Evolutionary conservation across 768 basidiomycete genomes (phyloP).

Genomic region (Pluteus cervinus): DNA sequence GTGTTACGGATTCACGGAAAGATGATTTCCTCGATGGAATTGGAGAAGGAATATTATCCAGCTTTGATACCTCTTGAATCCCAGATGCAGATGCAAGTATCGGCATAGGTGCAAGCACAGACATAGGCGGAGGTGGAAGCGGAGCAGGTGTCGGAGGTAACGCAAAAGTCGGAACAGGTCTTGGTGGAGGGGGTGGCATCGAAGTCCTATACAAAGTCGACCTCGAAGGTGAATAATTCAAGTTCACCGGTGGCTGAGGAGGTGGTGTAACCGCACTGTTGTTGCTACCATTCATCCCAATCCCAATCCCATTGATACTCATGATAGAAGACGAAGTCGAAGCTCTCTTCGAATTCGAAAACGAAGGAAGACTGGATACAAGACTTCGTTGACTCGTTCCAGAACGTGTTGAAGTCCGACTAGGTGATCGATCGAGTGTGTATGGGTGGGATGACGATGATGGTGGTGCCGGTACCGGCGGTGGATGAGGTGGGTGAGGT

Average conservation of each 20-base stretch:
- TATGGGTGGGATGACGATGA: too few species aligned
- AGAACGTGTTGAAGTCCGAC: conserved; percentile 29
- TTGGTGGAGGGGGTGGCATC: conserved; percentile 69
- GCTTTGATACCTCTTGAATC: too few species aligned
- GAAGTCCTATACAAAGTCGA: conserved; percentile 50
- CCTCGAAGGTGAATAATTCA: conserved; percentile 15
- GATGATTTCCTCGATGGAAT: conserved; percentile 24
- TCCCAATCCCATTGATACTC: conserved; percentile 7
- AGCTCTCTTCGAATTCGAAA: conserved; percentile 50
- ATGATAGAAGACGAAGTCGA: conserved; percentile 41
- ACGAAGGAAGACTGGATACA: conserved; percentile 39
- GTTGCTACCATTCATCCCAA: conserved; percentile 10
- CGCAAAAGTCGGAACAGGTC: conserved; percentile 62
- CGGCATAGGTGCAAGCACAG: too few species aligned
- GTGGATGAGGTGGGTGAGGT: too few species aligned
- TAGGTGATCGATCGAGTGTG: conserved; percentile 26
- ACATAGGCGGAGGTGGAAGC: conserved; percentile 1
- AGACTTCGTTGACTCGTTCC: conserved; percentile 35
- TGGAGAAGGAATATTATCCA: conserved; percentile 11
- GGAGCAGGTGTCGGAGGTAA: conserved; percentile 28
- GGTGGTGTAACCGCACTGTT: conserved; percentile 7
- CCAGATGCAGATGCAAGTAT: too few species aligned
- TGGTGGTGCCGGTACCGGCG: too few species aligned
- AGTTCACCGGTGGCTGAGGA: conserved; percentile 7
- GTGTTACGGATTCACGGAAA: conserved; percentile 53